Percentiles rank a stretch among this genome's conserved stretches.
Conservation (phyloP, 345 rosid species). For the Salix purpurea region DNA sequence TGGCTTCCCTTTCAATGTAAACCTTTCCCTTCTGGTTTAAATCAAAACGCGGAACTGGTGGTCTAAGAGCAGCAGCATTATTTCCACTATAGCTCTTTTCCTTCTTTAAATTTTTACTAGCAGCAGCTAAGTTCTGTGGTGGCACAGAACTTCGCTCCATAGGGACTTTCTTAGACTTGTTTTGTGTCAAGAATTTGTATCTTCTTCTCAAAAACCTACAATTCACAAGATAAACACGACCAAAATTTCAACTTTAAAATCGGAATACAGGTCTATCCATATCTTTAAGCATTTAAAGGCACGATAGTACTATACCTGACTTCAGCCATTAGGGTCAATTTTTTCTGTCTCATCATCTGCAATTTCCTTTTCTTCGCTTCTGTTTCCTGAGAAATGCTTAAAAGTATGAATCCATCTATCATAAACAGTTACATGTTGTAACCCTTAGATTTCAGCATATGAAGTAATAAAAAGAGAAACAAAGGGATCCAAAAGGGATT, state of each 20-base stretch:
- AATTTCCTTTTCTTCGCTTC: conserved; percentile 46
- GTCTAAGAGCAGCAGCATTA: conserved; percentile 20
- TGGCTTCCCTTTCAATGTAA: conserved; percentile 13
- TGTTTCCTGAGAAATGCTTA: conserved; percentile 51
- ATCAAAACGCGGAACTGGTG: conserved; percentile 23
- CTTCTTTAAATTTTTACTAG: conserved; percentile 22
- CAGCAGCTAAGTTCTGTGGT: conserved; percentile 17
- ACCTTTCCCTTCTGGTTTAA: conserved; percentile 38
- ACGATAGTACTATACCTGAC: conserved; percentile 48
- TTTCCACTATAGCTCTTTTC: conserved; percentile 25
- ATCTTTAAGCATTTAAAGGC: neutral
- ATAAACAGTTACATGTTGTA: neutral
- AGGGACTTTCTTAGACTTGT: conserved; percentile 30
- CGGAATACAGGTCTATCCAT: neutral
- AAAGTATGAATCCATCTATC: neutral
- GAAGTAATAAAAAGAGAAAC: neutral
- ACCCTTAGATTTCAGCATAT: neutral
- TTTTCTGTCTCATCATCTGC: conserved; percentile 55
- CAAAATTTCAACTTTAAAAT: neutral
- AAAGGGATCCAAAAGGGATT: neutral
- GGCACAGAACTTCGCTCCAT: conserved; percentile 6
- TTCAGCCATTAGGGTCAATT: conserved; percentile 52
- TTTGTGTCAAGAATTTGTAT: conserved; percentile 47
- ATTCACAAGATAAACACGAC: conserved; percentile 5
- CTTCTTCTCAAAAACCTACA: conserved; percentile 68